Evolutionary conservation across 2,329 filamentous ascomycete species (phyloP).

Genomic region (Pseudogymnoascus sp.): DNA sequence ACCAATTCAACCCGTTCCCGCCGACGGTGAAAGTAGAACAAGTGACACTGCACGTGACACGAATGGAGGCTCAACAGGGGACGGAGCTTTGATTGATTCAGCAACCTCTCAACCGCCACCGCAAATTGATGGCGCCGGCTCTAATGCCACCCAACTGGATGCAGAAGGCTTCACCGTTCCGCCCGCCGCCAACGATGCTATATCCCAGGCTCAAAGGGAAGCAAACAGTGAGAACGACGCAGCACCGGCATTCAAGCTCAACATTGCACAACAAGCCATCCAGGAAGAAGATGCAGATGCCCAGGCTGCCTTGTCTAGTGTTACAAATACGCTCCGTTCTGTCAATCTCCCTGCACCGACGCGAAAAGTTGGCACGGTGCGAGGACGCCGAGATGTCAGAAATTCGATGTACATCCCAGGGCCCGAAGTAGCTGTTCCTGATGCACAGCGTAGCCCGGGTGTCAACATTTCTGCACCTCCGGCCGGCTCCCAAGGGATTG

Average conservation of each 20-base stretch:
- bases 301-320: slow-evolving; percentile 65
- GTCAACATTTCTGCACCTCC: slow-evolving; percentile 20
- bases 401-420: slow-evolving; percentile 78
- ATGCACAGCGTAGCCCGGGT: not conserved
- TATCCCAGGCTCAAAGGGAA: slow-evolving; percentile 66
- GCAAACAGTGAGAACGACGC: slow-evolving; percentile 47
- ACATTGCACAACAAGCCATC: slow-evolving; percentile 70
- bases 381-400: slow-evolving; percentile 82
- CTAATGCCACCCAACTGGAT: slow-evolving; percentile 46
- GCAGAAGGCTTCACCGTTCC: slow-evolving; percentile 72
- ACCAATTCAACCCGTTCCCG: slow-evolving; percentile 32
- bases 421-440: slow-evolving; percentile 17
- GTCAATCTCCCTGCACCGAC: slow-evolving; percentile 53
- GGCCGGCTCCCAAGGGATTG: slow-evolving; percentile 12
- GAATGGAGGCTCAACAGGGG: slow-evolving; percentile 6
- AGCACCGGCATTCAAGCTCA: slow-evolving; percentile 66
- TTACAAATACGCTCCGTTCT: slow-evolving; percentile 63
- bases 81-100: slow-evolving; percentile 32
- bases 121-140: not conserved
- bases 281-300: slow-evolving; percentile 69
- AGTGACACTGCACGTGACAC: not conserved
- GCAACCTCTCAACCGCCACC: slow-evolving; percentile 44
- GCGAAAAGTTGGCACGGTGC: slow-evolving; percentile 65
- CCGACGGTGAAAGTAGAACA: slow-evolving; percentile 19
- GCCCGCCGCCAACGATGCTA: slow-evolving; percentile 51